Evolutionary conservation across 331 rosid genomes (phyloP).

Genomic region (Acacia pycnantha): DNA sequence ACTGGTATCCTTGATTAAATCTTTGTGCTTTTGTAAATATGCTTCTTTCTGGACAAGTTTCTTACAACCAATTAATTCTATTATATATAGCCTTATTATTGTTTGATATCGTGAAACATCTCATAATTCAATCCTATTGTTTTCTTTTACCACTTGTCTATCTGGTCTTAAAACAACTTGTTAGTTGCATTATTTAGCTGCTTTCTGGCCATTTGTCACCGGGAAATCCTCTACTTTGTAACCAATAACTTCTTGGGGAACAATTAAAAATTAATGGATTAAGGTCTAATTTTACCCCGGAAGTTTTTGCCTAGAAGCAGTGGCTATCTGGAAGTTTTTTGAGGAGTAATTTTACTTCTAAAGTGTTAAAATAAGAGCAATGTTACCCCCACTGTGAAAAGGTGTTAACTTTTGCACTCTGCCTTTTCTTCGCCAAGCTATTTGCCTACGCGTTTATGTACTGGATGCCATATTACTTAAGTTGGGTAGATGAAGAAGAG

Average conservation of each 20-base stretch:
- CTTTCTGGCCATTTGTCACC: not conserved
- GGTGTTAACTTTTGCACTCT: too few relatives aligned
- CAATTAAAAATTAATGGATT: not conserved
- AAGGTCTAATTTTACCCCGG: too few relatives aligned
- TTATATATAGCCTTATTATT: not conserved
- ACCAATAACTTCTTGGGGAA: not conserved
- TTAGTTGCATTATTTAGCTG: not conserved
- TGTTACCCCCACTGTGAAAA: too few relatives aligned
- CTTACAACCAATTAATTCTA: not conserved
- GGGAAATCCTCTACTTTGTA: not conserved
- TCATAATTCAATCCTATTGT: not conserved
- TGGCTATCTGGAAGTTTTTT: too few relatives aligned
- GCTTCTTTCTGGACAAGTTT: slow-evolving; percentile 7
- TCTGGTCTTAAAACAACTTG: not conserved
- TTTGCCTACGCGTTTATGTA: too few relatives aligned
- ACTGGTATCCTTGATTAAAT: not conserved
- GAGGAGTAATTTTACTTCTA: too few relatives aligned
- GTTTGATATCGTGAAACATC: not conserved
- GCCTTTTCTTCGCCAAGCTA: too few relatives aligned
- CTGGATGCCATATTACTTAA: too few relatives aligned
- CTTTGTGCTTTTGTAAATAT: not conserved
- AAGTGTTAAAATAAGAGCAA: too few relatives aligned
- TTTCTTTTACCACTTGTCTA: not conserved
- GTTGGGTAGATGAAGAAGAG: too few relatives aligned
- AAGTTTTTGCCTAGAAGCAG: too few relatives aligned